Base-by-base conservation (phyloP, 257 asterid species). In the Solanum etuberosum region DNA sequence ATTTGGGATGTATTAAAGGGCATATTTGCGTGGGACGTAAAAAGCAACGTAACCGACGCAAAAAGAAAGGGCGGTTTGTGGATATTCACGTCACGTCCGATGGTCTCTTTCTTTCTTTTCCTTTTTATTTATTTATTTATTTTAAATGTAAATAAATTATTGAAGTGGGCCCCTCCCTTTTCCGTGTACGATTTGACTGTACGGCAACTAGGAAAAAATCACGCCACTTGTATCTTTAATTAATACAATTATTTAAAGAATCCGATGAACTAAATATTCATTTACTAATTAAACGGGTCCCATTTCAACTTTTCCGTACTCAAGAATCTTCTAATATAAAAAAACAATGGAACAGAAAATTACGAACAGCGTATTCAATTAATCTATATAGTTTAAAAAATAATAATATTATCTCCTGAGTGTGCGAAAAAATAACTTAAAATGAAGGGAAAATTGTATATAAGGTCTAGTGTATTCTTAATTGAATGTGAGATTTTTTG, bases 111-210 rank as follows among this genome's bases (percentile, higher is more conserved):
- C 27, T 23, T 74, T 48, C 14, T 10, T 5, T 7, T 29, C 31
- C n/a, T 9, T 7, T 16, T 31, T n/a, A n/a, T n/a, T n/a, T n/a
- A n/a, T n/a, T n/a, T n/a, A n/a, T n/a, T n/a, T n/a, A n/a, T n/a
- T n/a, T n/a, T n/a, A n/a, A 65, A 13, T 7, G 6, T 15, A 61
- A 59, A 20, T 25, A 21, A 59, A 59, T 59, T 59, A 21, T 43
- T 43, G 1, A 3, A 43, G 51, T 12, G 27, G 3, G 67, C 6
- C 27, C 67, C 13, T 21, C 65, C 1, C 34, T 3, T 57, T 86
- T 38, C 76, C 91, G 87, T 77, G 94, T 88, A 88, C 90, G 87
- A 88, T 74, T 86, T 74, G 88, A 88, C 91, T 90, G 93, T 92
- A 91, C 93, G 93, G 89, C 73, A 21, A 73, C 77, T 83, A 89